These are phyloP conservation scores for Xylariaceae sp. DNA, from an alignment of 2,329 filamentous ascomycete genomes.

Conservation along the genomic window DNA sequence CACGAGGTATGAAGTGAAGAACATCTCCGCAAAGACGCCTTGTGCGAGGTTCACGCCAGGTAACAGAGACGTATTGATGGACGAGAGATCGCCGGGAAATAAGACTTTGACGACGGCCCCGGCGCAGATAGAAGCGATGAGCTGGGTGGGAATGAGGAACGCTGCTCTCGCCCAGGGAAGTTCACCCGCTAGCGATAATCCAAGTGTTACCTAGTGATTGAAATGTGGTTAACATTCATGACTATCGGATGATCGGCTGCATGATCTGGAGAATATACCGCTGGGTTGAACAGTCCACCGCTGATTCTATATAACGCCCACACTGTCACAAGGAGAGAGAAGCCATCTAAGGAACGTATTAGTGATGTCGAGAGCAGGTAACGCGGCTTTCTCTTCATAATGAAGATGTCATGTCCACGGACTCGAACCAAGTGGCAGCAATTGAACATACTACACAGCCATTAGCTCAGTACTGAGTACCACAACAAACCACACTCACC, in stretches of 20 bases:
- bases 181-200: constrained; percentile 49
- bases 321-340: constrained; percentile 45
- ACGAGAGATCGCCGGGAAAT: constrained; percentile 47
- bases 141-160: constrained; percentile 49
- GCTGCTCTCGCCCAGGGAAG: constrained; percentile 45
- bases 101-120: constrained; percentile 53
- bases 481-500: constrained; percentile 17
- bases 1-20: constrained; percentile 57
- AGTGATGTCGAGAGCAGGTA: neutral
- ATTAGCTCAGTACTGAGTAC: neutral
- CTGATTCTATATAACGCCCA: constrained; percentile 51
- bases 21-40: constrained; percentile 59
- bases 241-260: neutral
- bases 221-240: neutral
- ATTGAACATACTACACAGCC: constrained; percentile 3
- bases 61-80: constrained; percentile 22
- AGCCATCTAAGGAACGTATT: constrained; percentile 24
- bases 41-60: constrained; percentile 38
- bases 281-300: constrained; percentile 42
- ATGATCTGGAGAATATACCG: constrained; percentile 26
- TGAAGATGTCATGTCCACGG: no score
- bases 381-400: no score
- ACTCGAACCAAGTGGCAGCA: neutral
- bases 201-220: constrained; percentile 43
- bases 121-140: constrained; percentile 53